Conservation (phyloP, 257 asterid species). For the Rauvolfia tetraphylla region DNA sequence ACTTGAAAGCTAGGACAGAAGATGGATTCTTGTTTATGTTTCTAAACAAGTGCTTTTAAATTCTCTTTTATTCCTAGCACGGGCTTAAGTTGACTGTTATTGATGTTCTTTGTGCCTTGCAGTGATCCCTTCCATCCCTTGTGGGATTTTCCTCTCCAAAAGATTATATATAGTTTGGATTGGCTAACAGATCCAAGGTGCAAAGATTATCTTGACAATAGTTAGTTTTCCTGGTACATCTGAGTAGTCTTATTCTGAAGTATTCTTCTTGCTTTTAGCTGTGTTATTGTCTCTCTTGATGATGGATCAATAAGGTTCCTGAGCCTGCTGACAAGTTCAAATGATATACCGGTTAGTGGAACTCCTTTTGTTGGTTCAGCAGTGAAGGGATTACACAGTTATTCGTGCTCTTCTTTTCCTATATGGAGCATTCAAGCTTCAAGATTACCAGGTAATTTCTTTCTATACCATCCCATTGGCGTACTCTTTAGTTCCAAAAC, state of each 20-base stretch:
- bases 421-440: conserved; percentile 84
- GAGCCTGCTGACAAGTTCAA: conserved; percentile 55
- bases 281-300: conserved; percentile 59
- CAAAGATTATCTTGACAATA: conserved; percentile 11
- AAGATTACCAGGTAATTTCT: conserved; percentile 52
- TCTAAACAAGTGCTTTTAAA: neutral
- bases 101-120: conserved; percentile 22
- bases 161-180: conserved; percentile 53
- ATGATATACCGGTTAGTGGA: conserved; percentile 60
- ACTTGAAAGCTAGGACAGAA: neutral
- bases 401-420: conserved; percentile 57
- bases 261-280: conserved; percentile 37
- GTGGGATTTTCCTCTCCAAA: conserved; percentile 59
- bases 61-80: neutral
- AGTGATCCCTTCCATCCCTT: conserved; percentile 93
- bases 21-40: neutral
- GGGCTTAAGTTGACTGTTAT: neutral
- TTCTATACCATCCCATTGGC: neutral
- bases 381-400: conserved; percentile 54
- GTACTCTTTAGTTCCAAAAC: conserved; percentile 1
- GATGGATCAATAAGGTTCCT: conserved; percentile 78
- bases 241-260: conserved; percentile 2
- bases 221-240: conserved; percentile 1
- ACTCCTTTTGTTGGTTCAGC: conserved; percentile 37
- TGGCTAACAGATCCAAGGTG: conserved; percentile 91